Evolutionary conservation across 1,139 yeast species (phyloP).

Genomic region (Hanseniaspora sp.): DNA sequence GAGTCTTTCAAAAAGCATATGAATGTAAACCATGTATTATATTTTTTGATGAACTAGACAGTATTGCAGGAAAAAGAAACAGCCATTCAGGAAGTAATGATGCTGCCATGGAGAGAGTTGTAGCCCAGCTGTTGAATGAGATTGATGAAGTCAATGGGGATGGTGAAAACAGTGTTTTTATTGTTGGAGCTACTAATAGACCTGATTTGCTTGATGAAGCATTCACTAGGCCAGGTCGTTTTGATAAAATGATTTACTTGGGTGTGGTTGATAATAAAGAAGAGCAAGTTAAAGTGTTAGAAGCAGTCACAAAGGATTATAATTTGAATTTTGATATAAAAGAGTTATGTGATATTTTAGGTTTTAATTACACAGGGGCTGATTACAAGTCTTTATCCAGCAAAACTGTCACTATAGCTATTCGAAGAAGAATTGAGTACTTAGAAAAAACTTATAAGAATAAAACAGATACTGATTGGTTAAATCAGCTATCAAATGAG

Average conservation of each 20-base stretch:
- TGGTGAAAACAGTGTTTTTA: slow-evolving; percentile 83
- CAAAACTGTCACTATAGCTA: slow-evolving; percentile 89
- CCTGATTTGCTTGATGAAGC: slow-evolving; percentile 95
- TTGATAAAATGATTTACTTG: slow-evolving; percentile 84
- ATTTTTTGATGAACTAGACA: slow-evolving; percentile 91
- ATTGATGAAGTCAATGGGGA: slow-evolving; percentile 88
- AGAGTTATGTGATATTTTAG: slow-evolving; percentile 44
- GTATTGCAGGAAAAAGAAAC: slow-evolving; percentile 73
- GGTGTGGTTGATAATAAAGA: slow-evolving; percentile 89
- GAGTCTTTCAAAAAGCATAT: slow-evolving; percentile 85
- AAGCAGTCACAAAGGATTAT: slow-evolving; percentile 83
- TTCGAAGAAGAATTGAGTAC: slow-evolving; percentile 73
- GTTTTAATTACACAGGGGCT: slow-evolving; percentile 85
- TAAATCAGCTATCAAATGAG: slow-evolving; percentile 40
- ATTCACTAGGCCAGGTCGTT: slow-evolving; percentile 84
- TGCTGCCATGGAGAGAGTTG: slow-evolving; percentile 98
- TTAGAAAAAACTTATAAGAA: slow-evolving; percentile 54
- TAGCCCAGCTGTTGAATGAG: slow-evolving; percentile 86
- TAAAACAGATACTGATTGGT: slow-evolving; percentile 28
- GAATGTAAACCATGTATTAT: slow-evolving; percentile 97
- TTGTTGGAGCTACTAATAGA: slow-evolving; percentile 93
- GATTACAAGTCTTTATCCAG: slow-evolving; percentile 93
- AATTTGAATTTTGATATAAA: slow-evolving; percentile 51
- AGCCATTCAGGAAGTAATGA: slow-evolving; percentile 63
- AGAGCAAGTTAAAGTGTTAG: slow-evolving; percentile 73